These are phyloP conservation scores for Decorospora gaudefroyi DNA, from an alignment of 2,329 filamentous ascomycete species.

Conservation along the genomic window DNA sequence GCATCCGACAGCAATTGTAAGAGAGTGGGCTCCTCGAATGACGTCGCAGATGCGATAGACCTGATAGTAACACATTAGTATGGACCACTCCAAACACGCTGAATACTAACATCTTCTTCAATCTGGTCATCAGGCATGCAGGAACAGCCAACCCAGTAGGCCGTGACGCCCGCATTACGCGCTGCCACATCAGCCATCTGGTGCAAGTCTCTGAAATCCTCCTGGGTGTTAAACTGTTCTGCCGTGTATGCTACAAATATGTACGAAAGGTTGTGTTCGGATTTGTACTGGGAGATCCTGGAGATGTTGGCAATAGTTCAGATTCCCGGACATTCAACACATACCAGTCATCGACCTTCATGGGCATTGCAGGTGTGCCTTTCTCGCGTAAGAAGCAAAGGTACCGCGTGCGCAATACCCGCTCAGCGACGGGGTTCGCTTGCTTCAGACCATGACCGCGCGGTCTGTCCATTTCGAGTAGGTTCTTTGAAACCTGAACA, in stretches of 20 bases:
- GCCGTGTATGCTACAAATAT: conserved; percentile 52
- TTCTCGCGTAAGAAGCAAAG: conserved; percentile 37
- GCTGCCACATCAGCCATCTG: conserved; percentile 49
- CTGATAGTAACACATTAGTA: conserved; percentile 5
- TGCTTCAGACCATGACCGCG: conserved; percentile 11
- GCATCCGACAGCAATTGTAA: conserved; percentile 51
- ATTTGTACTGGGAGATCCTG: conserved; percentile 28
- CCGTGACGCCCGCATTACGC: conserved; percentile 43
- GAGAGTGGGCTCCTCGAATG: conserved; percentile 49
- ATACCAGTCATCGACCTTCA: conserved; percentile 37
- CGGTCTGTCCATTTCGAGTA: conserved; percentile 27
- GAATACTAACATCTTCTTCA: conserved; percentile 33
- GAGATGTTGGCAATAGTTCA: neutral
- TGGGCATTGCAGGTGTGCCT: conserved; percentile 25
- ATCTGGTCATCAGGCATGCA: conserved; percentile 49
- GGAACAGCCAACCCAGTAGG: conserved; percentile 53
- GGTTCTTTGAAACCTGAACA: conserved; percentile 36
- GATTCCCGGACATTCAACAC: neutral
- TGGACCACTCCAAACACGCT: neutral
- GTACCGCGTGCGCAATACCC: conserved; percentile 34
- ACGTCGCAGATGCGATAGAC: conserved; percentile 55
- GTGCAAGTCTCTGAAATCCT: conserved; percentile 40
- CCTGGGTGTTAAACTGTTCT: conserved; percentile 44
- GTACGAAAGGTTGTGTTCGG: conserved; percentile 38
- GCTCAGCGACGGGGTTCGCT: conserved; percentile 32